phyloP scores from a whole-genome alignment of 139 green algal genomes.

The Chlorella sp. region DNA sequence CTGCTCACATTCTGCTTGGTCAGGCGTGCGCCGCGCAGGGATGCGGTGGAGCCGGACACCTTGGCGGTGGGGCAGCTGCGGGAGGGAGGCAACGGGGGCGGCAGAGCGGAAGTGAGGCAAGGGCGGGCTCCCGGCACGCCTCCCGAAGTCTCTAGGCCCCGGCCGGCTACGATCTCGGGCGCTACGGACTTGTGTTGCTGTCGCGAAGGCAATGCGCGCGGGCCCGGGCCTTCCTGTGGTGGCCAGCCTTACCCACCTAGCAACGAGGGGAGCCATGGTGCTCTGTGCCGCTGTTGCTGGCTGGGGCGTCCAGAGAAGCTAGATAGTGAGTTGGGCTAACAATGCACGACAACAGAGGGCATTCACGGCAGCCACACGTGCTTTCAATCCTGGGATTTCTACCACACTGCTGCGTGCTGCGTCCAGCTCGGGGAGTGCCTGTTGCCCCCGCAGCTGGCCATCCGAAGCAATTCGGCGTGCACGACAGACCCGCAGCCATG shows the following conservation, averaged over 20 bases:
- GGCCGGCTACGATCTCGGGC: neutral
- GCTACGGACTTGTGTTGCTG: neutral
- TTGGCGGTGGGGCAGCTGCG: conserved; percentile 40
- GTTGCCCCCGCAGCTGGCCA: neutral
- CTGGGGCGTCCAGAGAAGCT: neutral
- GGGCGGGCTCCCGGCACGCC: neutral
- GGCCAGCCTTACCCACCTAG: neutral
- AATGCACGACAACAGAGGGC: neutral
- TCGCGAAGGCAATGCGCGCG: neutral
- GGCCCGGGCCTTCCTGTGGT: neutral
- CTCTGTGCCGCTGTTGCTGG: neutral
- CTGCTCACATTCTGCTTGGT: conserved; percentile 25
- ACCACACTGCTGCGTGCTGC: no score
- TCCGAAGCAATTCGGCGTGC: neutral
- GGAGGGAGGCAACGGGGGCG: neutral
- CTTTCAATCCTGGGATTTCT: neutral
- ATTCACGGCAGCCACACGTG: neutral
- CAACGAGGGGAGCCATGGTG: neutral
- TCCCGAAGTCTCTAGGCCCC: neutral
- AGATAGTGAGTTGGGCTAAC: no score
- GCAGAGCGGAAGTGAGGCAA: neutral
- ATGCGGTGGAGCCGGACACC: conserved; percentile 8
- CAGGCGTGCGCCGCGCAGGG: conserved; percentile 27
- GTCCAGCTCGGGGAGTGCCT: neutral
- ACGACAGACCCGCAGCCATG: neutral